These are phyloP conservation scores for Debaryomyces tyrocola DNA, from an alignment of 805 yeast species.

Conservation along the genomic window DNA sequence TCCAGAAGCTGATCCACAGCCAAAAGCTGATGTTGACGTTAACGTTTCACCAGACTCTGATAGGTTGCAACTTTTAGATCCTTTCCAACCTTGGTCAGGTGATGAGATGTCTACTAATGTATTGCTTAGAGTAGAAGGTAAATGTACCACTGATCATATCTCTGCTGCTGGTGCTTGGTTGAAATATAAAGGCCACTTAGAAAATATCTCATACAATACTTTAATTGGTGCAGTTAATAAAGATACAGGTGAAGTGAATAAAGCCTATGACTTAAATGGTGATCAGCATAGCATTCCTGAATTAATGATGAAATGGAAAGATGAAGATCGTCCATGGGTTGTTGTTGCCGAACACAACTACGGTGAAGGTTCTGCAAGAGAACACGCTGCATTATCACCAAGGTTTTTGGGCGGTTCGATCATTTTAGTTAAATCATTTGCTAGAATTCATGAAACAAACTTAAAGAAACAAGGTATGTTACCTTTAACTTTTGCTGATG, in stretches of 20 bases:
- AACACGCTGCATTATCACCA: slow-evolving; percentile 96
- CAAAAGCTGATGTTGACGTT: slow-evolving; percentile 58
- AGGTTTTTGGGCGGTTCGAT: slow-evolving; percentile 90
- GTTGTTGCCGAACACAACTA: slow-evolving; percentile 97
- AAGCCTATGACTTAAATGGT: slow-evolving; percentile 84
- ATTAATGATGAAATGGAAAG: slow-evolving; percentile 93
- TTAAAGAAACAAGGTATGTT: slow-evolving; percentile 97
- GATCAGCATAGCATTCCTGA: slow-evolving; percentile 83
- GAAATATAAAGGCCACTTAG: slow-evolving; percentile 96
- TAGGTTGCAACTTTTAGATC: slow-evolving; percentile 87
- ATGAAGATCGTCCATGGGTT: slow-evolving; percentile 81
- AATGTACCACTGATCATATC: slow-evolving; percentile 97
- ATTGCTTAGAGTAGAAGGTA: slow-evolving; percentile 90
- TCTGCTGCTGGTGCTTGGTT: slow-evolving; percentile 99
- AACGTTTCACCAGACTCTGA: slow-evolving; percentile 86
- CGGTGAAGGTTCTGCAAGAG: slow-evolving; percentile 99
- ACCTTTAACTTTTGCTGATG: slow-evolving; percentile 90
- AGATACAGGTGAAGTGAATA: slow-evolving; percentile 95
- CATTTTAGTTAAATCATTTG: slow-evolving; percentile 90
- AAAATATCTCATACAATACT: slow-evolving; percentile 92
- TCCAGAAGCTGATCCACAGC: slow-evolving; percentile 68
- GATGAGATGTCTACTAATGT: slow-evolving; percentile 76
- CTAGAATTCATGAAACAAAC: slow-evolving; percentile 97
- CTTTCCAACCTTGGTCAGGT: slow-evolving; percentile 85
- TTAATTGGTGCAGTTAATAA: slow-evolving; percentile 95